Percentiles rank a stretch among this genome's conserved stretches.
phyloP scores from a whole-genome alignment of 345 rosid genomes.

The Physaria fendleri region DNA sequence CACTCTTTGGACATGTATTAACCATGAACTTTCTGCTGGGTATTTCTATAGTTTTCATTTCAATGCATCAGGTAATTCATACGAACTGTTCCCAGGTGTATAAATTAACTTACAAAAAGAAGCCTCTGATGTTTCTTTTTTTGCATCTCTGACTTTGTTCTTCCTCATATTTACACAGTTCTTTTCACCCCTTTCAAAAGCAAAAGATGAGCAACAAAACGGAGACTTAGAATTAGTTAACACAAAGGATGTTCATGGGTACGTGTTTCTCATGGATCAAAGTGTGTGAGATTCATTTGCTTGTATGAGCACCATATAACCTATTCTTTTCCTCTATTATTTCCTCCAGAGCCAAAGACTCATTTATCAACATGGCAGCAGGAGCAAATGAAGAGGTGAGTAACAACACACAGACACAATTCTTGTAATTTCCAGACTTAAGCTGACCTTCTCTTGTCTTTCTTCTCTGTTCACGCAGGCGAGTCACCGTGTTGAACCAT shows the following conservation, averaged over 20 bases:
- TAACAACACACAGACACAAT: neutral
- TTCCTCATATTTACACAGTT: slow-evolving; percentile 41
- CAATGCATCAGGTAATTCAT: slow-evolving; percentile 88
- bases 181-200: slow-evolving; percentile 85
- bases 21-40: slow-evolving; percentile 89
- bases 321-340: neutral
- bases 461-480: slow-evolving; percentile 14
- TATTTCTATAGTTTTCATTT: slow-evolving; percentile 88
- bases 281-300: neutral
- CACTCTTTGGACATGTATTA: slow-evolving; percentile 80
- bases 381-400: slow-evolving; percentile 88
- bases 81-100: neutral
- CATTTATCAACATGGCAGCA: slow-evolving; percentile 76
- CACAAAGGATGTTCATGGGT: slow-evolving; percentile 52
- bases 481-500: slow-evolving; percentile 38
- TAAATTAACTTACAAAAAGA: neutral
- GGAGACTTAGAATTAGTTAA: slow-evolving; percentile 46
- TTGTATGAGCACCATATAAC: too few relatives aligned
- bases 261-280: neutral
- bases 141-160: neutral
- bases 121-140: neutral
- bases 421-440: neutral
- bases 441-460: neutral
- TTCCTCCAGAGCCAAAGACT: slow-evolving; percentile 63
- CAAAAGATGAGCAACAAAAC: slow-evolving; percentile 60